These are phyloP conservation scores for Gleditsia sinensis DNA, from an alignment of 306 rosid genomes.

Conservation along the genomic window DNA sequence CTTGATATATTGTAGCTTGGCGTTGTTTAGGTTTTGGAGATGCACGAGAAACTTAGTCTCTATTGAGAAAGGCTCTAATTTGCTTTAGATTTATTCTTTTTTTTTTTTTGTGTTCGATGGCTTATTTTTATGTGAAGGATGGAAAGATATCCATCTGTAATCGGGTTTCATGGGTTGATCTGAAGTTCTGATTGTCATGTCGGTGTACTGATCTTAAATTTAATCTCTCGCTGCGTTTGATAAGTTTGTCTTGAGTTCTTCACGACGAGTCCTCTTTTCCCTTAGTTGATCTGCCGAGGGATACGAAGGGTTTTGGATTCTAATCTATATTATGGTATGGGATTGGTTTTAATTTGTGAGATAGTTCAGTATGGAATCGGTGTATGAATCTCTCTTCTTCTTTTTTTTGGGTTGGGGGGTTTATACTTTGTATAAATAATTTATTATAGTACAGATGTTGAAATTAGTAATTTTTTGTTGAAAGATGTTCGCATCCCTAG, in stretches of 20 bases:
- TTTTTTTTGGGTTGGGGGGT: background rate
- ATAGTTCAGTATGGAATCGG: background rate
- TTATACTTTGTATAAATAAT: background rate
- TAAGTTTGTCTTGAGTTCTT: constrained; percentile 5
- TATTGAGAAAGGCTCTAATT: too few relatives aligned
- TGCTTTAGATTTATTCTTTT: background rate
- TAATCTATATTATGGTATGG: background rate
- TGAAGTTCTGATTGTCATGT: background rate
- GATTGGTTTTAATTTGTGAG: background rate
- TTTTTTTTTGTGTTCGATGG: background rate
- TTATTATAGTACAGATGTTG: background rate
- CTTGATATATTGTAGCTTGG: background rate
- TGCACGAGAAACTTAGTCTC: constrained; percentile 13
- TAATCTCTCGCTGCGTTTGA: background rate
- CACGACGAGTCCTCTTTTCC: background rate
- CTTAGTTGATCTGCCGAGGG: constrained; percentile 27
- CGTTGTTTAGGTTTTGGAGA: constrained; percentile 23
- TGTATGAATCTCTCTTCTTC: background rate
- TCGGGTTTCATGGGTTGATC: background rate
- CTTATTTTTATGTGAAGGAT: background rate
- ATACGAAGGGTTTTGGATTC: background rate
- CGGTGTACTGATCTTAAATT: background rate
- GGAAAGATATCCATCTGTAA: background rate
- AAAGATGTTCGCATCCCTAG: background rate
- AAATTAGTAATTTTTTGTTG: constrained; percentile 27